Percentiles rank a stretch among this genome's conserved stretches.
Conservation (phyloP, 805 yeast genomes). For the Komagataella populi region DNA sequence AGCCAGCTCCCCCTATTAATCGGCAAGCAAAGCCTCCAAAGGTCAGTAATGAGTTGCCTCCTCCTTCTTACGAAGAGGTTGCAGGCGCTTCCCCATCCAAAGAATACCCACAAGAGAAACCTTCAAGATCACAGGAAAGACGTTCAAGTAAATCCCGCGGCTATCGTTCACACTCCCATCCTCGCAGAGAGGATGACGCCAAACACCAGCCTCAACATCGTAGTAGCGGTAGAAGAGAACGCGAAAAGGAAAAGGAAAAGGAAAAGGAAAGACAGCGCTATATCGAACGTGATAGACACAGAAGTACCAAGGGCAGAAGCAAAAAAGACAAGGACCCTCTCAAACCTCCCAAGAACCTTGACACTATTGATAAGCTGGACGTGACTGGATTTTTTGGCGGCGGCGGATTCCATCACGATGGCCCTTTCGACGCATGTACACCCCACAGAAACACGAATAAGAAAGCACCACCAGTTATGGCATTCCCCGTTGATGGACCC, state of each 20-base stretch:
- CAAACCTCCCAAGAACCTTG: constrained; percentile 61
- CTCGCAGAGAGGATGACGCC: constrained; percentile 7
- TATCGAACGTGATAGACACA: constrained; percentile 8
- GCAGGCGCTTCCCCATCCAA: constrained; percentile 32
- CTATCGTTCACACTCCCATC: constrained; percentile 5
- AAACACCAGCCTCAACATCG: neutral
- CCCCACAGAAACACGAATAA: constrained; percentile 81
- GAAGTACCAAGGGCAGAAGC: constrained; percentile 8
- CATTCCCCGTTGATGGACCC: constrained; percentile 94
- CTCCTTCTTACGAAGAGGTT: constrained; percentile 63
- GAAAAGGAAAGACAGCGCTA: constrained; percentile 2
- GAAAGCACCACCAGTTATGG: constrained; percentile 80
- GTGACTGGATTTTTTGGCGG: constrained; percentile 92
- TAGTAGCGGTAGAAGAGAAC: neutral
- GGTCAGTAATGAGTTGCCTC: constrained; percentile 11
- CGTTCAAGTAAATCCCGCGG: constrained; percentile 10
- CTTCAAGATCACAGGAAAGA: constrained; percentile 9
- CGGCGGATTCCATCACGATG: constrained; percentile 95
- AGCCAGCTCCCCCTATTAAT: neutral
- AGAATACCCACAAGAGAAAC: constrained; percentile 45
- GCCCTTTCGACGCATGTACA: constrained; percentile 97
- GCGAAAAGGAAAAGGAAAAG: constrained; percentile 9
- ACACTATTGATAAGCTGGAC: constrained; percentile 88
- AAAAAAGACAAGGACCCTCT: constrained; percentile 22
- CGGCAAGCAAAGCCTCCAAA: neutral